Percentiles rank a stretch among this genome's conserved stretches.
Evolutionary conservation across 176 grass and related monocot genomes (phyloP).

Genomic region (Paspalum notatum): DNA sequence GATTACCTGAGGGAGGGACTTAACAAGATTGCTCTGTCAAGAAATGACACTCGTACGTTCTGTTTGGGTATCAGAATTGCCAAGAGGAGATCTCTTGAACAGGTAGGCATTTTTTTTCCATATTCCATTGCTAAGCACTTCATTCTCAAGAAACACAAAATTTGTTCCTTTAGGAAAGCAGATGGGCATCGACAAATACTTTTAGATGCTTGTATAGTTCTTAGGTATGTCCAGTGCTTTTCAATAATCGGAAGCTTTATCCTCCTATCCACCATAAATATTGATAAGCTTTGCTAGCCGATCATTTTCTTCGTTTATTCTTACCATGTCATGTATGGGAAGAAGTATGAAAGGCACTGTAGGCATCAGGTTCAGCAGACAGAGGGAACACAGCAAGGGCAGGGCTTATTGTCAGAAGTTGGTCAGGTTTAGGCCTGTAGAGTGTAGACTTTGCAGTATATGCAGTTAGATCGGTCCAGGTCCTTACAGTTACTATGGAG

Average conservation of each 20-base stretch:
- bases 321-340: not conserved
- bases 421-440: not conserved
- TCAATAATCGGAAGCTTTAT: not conserved
- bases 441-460: not conserved
- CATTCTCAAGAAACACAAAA: constrained; percentile 25
- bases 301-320: not conserved
- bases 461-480: no score
- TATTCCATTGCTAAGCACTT: constrained; percentile 9
- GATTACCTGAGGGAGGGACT: constrained; percentile 53
- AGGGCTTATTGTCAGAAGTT: no score
- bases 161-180: not conserved
- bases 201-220: not conserved
- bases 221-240: not conserved
- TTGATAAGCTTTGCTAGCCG: not conserved
- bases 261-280: not conserved
- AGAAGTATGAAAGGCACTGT: no score
- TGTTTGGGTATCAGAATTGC: constrained; percentile 82
- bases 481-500: no score
- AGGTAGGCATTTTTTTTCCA: constrained; percentile 43
- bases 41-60: constrained; percentile 61
- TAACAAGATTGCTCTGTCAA: constrained; percentile 69
- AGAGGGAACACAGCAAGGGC: no score
- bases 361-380: no score
- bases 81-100: constrained; percentile 59
- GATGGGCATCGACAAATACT: not conserved